Base-by-base conservation (phyloP, 768 basidiomycete genomes). In the Pleurotus pulmonarius region DNA sequence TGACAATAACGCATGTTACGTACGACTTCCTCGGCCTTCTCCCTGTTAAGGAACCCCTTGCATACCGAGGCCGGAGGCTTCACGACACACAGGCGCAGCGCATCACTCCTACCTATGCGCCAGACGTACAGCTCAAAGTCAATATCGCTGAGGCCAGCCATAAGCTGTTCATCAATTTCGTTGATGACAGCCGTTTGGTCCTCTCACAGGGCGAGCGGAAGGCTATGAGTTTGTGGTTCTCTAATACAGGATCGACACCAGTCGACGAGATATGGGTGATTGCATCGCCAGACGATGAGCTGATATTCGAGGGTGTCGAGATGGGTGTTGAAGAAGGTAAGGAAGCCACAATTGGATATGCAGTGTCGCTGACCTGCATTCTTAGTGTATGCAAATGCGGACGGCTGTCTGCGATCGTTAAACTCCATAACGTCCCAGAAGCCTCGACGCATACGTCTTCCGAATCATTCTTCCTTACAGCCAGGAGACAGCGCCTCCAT, bases 11-110 rank as follows among this genome's bases (percentile, higher is more conserved):
- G 12, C 70, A 85, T 41, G 78, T 79, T 39, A 75, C 74, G 43
- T 92, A 88, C 60, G 69, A 84, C 26, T 95, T 94, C 66, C 79
- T 94, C 34, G 83, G 83, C 4, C 77, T 92, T 29, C 77, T 95
- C 16, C 84, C 88, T 2, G 75, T 78, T 22, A 75, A 67, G 0
- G 94, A 95, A 67, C 72, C 83, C 1, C 76, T 94, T 2, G 75
- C 82, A 7, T 77, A 76, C 34, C 86, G 83, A n/a, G 94, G 94
- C 12, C 82, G 77, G 45, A 76, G 94, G 49, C 74, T 97, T 9
- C 84, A 94, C 52, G 82, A 85, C 53, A 94, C 93, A 2, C 77
- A 80, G 26, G 72, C 80, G 12, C 90, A 95, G 62, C 75, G 86
- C 46, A 83, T 87, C 60, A 76, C 67, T 25, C 83, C 83, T 9